Evolutionary conservation across 2,329 filamentous ascomycete species (phyloP), one percentile per base, ranked within the genome.

Genomic region (Colletotrichum coccodes): DNA sequence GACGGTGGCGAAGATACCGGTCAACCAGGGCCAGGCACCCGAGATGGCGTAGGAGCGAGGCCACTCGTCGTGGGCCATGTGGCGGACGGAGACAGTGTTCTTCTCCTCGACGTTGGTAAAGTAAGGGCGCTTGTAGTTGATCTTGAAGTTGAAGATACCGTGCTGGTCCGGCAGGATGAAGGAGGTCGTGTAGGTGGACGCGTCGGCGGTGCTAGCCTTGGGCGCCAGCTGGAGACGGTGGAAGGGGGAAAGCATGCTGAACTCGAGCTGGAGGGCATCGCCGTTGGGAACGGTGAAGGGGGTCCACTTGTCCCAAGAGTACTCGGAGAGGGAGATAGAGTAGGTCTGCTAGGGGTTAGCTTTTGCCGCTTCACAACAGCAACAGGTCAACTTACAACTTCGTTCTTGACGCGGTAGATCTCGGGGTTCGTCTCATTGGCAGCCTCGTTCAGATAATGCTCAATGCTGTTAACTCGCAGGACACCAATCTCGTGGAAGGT

Each of bases 161-260:
- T 99, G 96, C 82, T 99, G 96, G 79, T 99, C 96, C 5, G 96
- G 96, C 4, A 95, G 88, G 72, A 87, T 92, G 82, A 99, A 98
- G 28, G 89, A 87, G 52, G 89, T 87, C 71, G 87, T 87, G 85
- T 91, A 99, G 70, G 92, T 87, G 57, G 93, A 91, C 72, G 90
- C 90, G 75, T 93, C 91, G 62, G 86, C 80, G 1, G 90, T 91
- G 30, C 85, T 85, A 36, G 82, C 80, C 11, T 85, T 79, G 16
- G 89, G 87, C 9, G 83, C 75, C 36, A 99, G 90, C 68, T 90
- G 86, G 38, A 98, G 87, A 47, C 96, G 95, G 84, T 98, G 92
- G 89, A 98, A 98, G 64, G 96, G 95, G 1, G 95, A 98, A 53
- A 99, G 92, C 96, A 98, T 99, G 84, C 91, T 95, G 86, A 98